phyloP scores from a whole-genome alignment of 2,329 filamentous ascomycete species.

The Ascochyta koolunga region DNA sequence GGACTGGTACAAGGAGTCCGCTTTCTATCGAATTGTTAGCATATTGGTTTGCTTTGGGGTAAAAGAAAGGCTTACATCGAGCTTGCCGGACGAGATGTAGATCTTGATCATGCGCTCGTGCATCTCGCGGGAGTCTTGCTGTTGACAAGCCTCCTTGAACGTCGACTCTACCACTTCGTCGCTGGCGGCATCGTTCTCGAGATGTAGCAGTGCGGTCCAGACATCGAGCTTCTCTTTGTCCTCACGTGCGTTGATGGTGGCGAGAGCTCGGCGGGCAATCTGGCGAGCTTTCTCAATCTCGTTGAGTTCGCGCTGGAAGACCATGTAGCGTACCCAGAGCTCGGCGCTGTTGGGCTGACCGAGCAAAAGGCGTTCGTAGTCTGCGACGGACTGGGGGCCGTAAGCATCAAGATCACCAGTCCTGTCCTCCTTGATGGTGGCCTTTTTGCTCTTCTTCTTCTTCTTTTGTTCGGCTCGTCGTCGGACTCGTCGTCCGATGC shows the following conservation, averaged over 20 bases:
- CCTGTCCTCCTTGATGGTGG: constrained; percentile 81
- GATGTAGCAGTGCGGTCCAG: constrained; percentile 92
- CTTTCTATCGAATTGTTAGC: constrained; percentile 65
- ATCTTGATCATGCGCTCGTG: constrained; percentile 90
- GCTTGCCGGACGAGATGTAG: constrained; percentile 89
- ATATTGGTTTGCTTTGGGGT: background rate
- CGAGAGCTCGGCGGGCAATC: constrained; percentile 86
- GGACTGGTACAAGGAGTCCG: constrained; percentile 83
- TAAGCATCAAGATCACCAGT: constrained; percentile 90
- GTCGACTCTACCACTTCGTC: constrained; percentile 82
- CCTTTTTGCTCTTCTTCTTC: constrained; percentile 76
- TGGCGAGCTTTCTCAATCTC: constrained; percentile 88
- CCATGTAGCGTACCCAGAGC: constrained; percentile 97
- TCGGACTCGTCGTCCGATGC: constrained; percentile 62
- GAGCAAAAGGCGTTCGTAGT: constrained; percentile 91
- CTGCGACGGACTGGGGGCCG: constrained; percentile 85
- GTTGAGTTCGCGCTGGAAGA: constrained; percentile 92
- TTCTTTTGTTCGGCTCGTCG: constrained; percentile 56
- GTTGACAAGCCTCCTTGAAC: constrained; percentile 91
- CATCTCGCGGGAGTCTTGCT: constrained; percentile 90
- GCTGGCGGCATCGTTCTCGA: constrained; percentile 88
- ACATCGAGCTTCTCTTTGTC: constrained; percentile 93
- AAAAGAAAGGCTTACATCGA: constrained; percentile 65
- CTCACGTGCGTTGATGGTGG: constrained; percentile 88
- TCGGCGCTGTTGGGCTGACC: constrained; percentile 91